These are phyloP conservation scores for Colletotrichum somersetense DNA, from an alignment of 2,329 filamentous ascomycete genomes.

Conservation along the genomic window DNA sequence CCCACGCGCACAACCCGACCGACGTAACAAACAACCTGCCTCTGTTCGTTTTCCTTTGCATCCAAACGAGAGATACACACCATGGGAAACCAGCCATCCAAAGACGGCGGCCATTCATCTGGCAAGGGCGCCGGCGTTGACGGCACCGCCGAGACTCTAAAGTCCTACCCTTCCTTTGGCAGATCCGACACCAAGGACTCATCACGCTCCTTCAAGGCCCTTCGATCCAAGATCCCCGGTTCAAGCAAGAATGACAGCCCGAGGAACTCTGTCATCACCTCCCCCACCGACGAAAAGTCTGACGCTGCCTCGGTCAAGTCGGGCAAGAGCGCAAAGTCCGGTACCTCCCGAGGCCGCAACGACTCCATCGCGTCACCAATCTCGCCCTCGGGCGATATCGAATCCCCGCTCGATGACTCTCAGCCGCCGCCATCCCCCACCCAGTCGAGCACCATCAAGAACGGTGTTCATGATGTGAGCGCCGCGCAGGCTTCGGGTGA, in stretches of 20 bases:
- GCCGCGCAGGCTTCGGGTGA: constrained; percentile 89
- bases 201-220: constrained; percentile 83
- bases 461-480: constrained; percentile 78
- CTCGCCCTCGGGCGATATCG: constrained; percentile 53
- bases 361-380: constrained; percentile 58
- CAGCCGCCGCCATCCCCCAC: constrained; percentile 87
- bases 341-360: constrained; percentile 60
- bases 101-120: constrained; percentile 63
- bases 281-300: constrained; percentile 77
- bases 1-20: constrained; percentile 31
- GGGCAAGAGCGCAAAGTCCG: constrained; percentile 69
- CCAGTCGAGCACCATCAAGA: constrained; percentile 78
- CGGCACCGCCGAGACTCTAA: constrained; percentile 68
- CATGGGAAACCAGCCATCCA: constrained; percentile 85
- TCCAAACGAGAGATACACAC: constrained; percentile 45
- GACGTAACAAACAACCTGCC: constrained; percentile 27
- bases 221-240: constrained; percentile 91
- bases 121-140: constrained; percentile 63
- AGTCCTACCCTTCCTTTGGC: constrained; percentile 92
- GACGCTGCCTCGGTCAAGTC: constrained; percentile 84
- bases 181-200: constrained; percentile 95
- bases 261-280: constrained; percentile 77
- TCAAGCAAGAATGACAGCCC: constrained; percentile 82
- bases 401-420: constrained; percentile 63
- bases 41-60: constrained; percentile 20